Percentiles rank a stretch among this genome's conserved stretches.
Conservation (phyloP, 2,329 filamentous ascomycete genomes). For the Hysterium pulicare region DNA sequence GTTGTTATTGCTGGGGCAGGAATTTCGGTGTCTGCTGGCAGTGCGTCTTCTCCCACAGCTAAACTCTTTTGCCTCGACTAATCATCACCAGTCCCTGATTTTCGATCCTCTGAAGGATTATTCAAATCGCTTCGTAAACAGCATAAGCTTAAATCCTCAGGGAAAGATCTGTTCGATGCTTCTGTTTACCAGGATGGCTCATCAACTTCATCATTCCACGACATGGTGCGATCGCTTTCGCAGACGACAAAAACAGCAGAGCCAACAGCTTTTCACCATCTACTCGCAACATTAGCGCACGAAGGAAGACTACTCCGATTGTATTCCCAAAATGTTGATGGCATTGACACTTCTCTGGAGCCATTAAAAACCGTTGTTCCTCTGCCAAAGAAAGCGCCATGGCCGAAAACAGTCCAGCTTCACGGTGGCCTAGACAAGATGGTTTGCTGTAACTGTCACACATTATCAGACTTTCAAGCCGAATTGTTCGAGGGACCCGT, state of each 20-base stretch:
- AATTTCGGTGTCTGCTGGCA: conserved; percentile 94
- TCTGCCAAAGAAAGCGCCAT: conserved; percentile 78
- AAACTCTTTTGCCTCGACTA: conserved; percentile 14
- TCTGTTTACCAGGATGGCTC: conserved; percentile 92
- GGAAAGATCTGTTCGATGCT: conserved; percentile 94
- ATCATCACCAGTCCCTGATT: conserved; percentile 72
- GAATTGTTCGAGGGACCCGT: conserved; percentile 79
- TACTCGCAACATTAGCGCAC: conserved; percentile 83
- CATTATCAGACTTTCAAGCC: conserved; percentile 71
- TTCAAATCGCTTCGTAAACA: conserved; percentile 82
- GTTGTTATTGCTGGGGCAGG: conserved; percentile 94
- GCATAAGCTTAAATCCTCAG: conserved; percentile 87
- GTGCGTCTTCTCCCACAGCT: conserved; percentile 50
- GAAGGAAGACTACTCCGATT: conserved; percentile 85
- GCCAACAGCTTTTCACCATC: conserved; percentile 87
- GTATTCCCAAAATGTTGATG: conserved; percentile 96
- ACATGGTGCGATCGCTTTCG: conserved; percentile 90
- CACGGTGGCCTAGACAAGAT: conserved; percentile 94
- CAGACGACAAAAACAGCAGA: conserved; percentile 71
- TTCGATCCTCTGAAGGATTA: conserved; percentile 84
- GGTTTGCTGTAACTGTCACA: conserved; percentile 90
- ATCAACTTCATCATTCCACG: conserved; percentile 87
- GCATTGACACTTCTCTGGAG: conserved; percentile 79
- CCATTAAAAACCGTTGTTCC: conserved; percentile 80
- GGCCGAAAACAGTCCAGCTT: conserved; percentile 89